Conservation (phyloP, 73 alveolate species). For the Paramecium caudatum region DNA sequence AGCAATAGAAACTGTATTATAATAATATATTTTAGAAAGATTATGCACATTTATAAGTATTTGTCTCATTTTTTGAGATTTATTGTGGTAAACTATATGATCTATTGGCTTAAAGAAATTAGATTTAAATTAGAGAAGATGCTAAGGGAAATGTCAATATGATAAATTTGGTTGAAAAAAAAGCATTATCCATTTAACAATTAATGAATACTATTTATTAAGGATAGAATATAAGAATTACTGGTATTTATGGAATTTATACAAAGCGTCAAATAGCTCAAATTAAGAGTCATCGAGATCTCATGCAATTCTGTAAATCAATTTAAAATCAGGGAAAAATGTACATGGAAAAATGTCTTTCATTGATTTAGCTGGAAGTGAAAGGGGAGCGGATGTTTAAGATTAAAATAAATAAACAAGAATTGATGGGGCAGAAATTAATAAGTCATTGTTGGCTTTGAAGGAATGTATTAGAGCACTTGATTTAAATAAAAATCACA, state of each 20-base stretch:
- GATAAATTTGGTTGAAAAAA: constrained; percentile 92
- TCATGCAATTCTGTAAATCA: constrained; percentile 78
- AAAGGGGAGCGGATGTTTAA: constrained; percentile 99
- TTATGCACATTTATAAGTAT: constrained; percentile 82
- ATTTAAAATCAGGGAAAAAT: constrained; percentile 62
- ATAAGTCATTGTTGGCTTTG: constrained; percentile 99
- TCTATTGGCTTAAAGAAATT: constrained; percentile 92
- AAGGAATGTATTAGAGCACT: constrained; percentile 99
- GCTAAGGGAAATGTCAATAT: constrained; percentile 98
- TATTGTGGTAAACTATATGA: constrained; percentile 99
- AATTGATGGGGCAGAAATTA: constrained; percentile 99
- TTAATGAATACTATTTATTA: constrained; percentile 85
- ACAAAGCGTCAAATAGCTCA: constrained; percentile 77
- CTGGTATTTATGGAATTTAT: constrained; percentile 75
- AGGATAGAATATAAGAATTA: constrained; percentile 85
- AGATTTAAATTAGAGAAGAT: constrained; percentile 98
- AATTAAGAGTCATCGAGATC: constrained; percentile 80
- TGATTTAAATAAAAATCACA: constrained; percentile 97
- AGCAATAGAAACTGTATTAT: constrained; percentile 81
- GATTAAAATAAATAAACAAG: constrained; percentile 96
- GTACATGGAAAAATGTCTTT: constrained; percentile 79
- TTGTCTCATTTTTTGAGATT: constrained; percentile 98
- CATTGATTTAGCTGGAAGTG: constrained; percentile 99
- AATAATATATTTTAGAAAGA: neutral
- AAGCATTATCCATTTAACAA: constrained; percentile 80